Percentiles rank a stretch among this genome's conserved stretches.
Evolutionary conservation across 108 stramenopile species (phyloP).

Genomic region (Poteriospumella lacustris): DNA sequence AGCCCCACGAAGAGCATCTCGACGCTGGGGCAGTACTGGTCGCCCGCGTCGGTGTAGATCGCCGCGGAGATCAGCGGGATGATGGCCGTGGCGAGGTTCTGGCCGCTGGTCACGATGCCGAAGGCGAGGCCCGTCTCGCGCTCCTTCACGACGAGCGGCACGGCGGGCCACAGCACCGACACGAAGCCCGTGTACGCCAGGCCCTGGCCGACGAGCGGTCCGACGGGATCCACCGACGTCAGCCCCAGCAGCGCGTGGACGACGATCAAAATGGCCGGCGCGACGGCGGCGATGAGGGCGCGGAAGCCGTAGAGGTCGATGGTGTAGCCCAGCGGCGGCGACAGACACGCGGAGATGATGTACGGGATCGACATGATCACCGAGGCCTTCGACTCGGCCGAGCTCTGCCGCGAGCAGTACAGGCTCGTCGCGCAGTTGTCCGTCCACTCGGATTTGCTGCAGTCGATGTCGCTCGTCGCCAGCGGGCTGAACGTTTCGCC

Average conservation of each 20-base stretch:
- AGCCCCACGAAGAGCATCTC: conserved; percentile 55
- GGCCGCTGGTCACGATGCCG: conserved; percentile 58
- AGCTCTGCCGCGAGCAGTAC: conserved; percentile 51
- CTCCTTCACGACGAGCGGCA: conserved; percentile 56
- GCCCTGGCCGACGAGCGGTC: conserved; percentile 57
- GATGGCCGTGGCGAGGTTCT: conserved; percentile 60
- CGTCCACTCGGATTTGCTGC: conserved; percentile 51
- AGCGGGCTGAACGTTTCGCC: too few species aligned
- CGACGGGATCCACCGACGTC: conserved; percentile 36
- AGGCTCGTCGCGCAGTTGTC: conserved; percentile 47
- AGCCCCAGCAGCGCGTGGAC: conserved; percentile 53
- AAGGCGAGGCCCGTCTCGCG: conserved; percentile 54
- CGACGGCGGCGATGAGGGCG: conserved; percentile 44
- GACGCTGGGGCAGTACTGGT: conserved; percentile 53
- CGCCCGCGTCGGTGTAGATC: conserved; percentile 34
- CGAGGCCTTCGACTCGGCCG: conserved; percentile 36
- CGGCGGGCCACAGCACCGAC: conserved; percentile 64
- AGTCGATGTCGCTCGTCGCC: conserved; percentile 44
- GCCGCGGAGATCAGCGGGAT: conserved; percentile 52
- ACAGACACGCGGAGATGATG: conserved; percentile 50
- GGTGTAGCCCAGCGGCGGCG: conserved; percentile 53
- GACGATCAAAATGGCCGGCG: conserved; percentile 41
- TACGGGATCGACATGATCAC: conserved; percentile 59
- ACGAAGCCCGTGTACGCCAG: conserved; percentile 58
- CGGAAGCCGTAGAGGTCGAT: conserved; percentile 58